Percentiles rank a stretch among this genome's conserved stretches.
Conservation (phyloP, 129 eudicot species). For the carrot (Daucus carota) region DH1_v3.0 NC_030385.2:9111001-9111500, state of each 20-base stretch:
- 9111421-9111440: neutral
- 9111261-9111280: slow-evolving; percentile 93
- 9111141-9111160: slow-evolving; percentile 3
- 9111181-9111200: neutral
- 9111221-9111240: slow-evolving; percentile 88
- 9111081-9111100: neutral
- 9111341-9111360: slow-evolving; percentile 28
- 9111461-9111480: neutral
- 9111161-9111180: slow-evolving; percentile 15
- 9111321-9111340: slow-evolving; percentile 68
- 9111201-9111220: slow-evolving; percentile 10
- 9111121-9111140: slow-evolving; percentile 12
- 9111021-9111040: no score
- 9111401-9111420: slow-evolving; percentile 6
- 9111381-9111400: slow-evolving; percentile 13
- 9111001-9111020: neutral
- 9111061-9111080: neutral
- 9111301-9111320: slow-evolving; percentile 95
- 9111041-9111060: neutral
- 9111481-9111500: neutral
- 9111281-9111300: slow-evolving; percentile 88
- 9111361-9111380: slow-evolving; percentile 16
- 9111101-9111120: neutral
- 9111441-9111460: neutral
- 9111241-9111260: slow-evolving; percentile 77